Evolutionary conservation across 805 yeast species (phyloP).

Genomic region (Metschnikowia picachoensis): DNA sequence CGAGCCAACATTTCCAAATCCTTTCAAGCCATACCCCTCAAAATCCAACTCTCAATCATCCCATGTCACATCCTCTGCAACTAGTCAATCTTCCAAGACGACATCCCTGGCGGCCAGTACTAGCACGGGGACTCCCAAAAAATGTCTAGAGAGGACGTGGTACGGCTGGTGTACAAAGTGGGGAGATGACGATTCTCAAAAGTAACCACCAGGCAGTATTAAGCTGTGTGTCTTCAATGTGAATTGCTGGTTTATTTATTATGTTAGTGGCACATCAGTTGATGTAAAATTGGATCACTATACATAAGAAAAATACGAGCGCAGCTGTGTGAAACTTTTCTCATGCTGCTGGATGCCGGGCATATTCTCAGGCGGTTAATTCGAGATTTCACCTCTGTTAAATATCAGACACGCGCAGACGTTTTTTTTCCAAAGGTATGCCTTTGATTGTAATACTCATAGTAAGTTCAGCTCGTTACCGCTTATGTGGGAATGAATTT

Average conservation of each 20-base stretch:
- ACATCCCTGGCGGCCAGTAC: slow-evolving; percentile 5
- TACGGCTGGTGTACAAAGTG: slow-evolving; percentile 60
- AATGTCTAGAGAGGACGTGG: slow-evolving; percentile 59
- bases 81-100: slow-evolving; percentile 4
- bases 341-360: slow-evolving; percentile 6
- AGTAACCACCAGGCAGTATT: background rate
- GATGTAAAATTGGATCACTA: background rate
- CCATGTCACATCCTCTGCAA: background rate
- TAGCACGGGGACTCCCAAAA: slow-evolving; percentile 31
- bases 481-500: background rate
- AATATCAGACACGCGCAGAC: no score
- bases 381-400: no score
- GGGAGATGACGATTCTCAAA: slow-evolving; percentile 30
- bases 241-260: background rate
- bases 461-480: background rate
- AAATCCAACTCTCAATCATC: slow-evolving; percentile 8
- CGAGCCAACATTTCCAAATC: slow-evolving; percentile 37
- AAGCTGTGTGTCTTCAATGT: background rate
- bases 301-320: slow-evolving; percentile 4
- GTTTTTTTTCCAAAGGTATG: background rate
- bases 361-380: slow-evolving; percentile 4
- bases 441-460: background rate
- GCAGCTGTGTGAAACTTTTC: slow-evolving; percentile 8
- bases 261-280: background rate
- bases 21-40: slow-evolving; percentile 27